Base-by-base conservation (phyloP, 495 filamentous ascomycete genomes). In the Echria macrotheca region DNA sequence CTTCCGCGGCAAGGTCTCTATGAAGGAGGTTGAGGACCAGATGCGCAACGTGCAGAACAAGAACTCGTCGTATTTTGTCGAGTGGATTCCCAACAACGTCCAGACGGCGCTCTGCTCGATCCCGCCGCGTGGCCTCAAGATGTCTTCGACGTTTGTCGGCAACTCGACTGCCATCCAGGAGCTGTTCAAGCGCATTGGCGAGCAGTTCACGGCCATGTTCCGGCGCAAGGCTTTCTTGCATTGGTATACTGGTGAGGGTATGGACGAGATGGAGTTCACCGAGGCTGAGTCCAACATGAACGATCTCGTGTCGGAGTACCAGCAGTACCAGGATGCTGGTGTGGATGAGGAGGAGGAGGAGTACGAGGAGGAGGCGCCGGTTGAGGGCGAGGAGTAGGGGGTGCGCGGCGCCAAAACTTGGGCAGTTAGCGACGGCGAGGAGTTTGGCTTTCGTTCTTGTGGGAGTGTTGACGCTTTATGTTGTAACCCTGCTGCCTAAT, bases 201-300 rank as follows among this genome's bases (percentile, higher is more conserved):
- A 99, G 66, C 93, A 99, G 76, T 99, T 99, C 83, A 89, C 85
- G 74, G 94, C 94, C 65, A 99, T 99, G 93, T 99, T 97, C 85
- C 80, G 93, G 74, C 89, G 93, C 71, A 99, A 97, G 85, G 93
- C 93, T 83, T 99, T 99, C 91, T 88, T 99, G 86, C 93, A 97
- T 83, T 99, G 93, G 93, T 99, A 99, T 75, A 99, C 93, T 82
- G 90, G 91, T 68, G 93, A 99, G 84, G 93, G 93, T 79, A 99
- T 99, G 93, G 93, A 99, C 77, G 93, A 99, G 86, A 97, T 97
- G 93, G 93, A 99, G 79, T 99, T 99, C 77, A 97, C 93, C 69
- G 94, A 97, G 82, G 93, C 93, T 62, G 93, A 99, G 86, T 91
- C 86, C 79, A 99, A 99, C 80, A 99, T 99, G 93, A 99, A 97